Base-by-base conservation (phyloP, 495 filamentous ascomycete species). In the Astrothelium macrocarpum region DNA sequence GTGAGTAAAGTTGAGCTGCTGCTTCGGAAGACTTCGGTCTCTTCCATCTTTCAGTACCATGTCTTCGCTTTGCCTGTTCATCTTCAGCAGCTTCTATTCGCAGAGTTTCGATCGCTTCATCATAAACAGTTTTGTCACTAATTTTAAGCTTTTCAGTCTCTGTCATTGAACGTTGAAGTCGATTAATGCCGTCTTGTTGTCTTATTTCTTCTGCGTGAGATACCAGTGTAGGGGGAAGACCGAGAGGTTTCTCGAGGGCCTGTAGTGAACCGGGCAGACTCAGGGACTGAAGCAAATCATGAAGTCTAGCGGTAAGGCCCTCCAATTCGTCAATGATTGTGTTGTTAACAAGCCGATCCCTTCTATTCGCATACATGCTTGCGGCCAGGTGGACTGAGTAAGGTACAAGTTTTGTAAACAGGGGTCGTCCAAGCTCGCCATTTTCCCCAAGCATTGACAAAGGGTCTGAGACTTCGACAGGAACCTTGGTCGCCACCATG, bases 331-430 rank as follows among this genome's bases (percentile, higher is more conserved):
- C 85, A 65, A 97, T 87, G 32, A 97, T 88, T 23, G 82, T 84
- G 64, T 86, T 87, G 74, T 95, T 96, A 61, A 98, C 83, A 32
- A 96, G 77, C 36, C 92, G 82, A 72, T 98, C 92, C 42, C 92
- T 81, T 49, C 92, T 84, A 73, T 97, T 91, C 34, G 90, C 92
- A 71, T 98, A 98, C 16, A 97, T 96, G 61, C 90, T 95, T 5
- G 94, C 89, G 25, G 94, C 94, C 46, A 97, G 81, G 70, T 97
- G 94, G 3, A 97, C 94, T 1, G 92, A 90, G 73, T 96, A 97
- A 9, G 94, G 94, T 1, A 98, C 94, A 20, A 98, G 81, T 70
- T 92, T 95, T 4, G 89, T 82, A 69, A 98, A 97, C 25, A 98
- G 74, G 1, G 90, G 87, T 42, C 86, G 87, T 0, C 94, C 92